Evolutionary conservation across 345 rosid species (phyloP), one percentile per base, ranked within the genome.

Genomic region (Sisymbrium altissimum): DNA sequence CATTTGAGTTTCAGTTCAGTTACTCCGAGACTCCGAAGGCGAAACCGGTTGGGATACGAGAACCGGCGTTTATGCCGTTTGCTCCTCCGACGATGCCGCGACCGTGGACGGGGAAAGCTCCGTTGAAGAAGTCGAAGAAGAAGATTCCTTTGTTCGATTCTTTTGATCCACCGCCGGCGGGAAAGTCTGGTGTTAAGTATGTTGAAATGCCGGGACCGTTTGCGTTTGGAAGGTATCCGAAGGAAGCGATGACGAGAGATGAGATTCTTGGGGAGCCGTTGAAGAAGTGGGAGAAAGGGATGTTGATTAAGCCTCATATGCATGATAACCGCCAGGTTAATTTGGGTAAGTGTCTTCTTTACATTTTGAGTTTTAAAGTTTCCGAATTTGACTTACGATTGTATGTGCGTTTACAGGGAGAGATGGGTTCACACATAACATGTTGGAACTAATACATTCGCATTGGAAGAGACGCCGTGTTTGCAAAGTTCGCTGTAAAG

Each of bases 51-150:
- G 97, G 94, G 2, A 88, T 94, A 1, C 88, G 98, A 0, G 98
- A 94, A 76, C 98, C 97, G 43, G 96, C 98, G 32, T 91, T 86
- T 67, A 73, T 91, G 82, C 98, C 98, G 0, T 94, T 94, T 43
- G 97, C 91, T 3, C 97, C 97, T 0, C 98, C 98, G 54, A 83
- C 97, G 39, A 91, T 91, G 98, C 88, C 90, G 12, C 81, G 98
- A 43, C 98, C 98, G 2, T 91, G 98, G 98, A 94, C 98, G 0
- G 98, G 98, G 70, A 94, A 94, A 77, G 91, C 94, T n/a, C 98
- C 98, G 44, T 40, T 94, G 81, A 89, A 89, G 78, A 83, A 84
- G 54, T 75, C 81, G 30, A 89, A 86, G 87, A 93, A 90, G 80
- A 93, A 94, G 76, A 78, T 87, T 39, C 97, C 91, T 12, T 82